Evolutionary conservation across 179 eudicot genomes (phyloP).

Genomic region (Kewa caespitosa): DNA sequence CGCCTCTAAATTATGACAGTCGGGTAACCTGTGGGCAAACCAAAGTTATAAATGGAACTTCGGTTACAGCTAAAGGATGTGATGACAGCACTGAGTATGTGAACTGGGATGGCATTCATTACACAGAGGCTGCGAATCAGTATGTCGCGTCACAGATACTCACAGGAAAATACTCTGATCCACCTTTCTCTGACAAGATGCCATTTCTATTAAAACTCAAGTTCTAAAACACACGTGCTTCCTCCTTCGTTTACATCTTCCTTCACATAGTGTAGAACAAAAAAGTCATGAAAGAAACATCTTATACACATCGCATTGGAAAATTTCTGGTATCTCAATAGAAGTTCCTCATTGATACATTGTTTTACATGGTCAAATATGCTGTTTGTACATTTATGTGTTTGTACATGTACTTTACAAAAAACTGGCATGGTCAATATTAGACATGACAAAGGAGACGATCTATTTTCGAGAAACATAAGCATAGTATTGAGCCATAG

Average conservation of each 20-base stretch:
- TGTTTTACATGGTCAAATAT: conserved; percentile 26
- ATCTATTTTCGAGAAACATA: conserved; percentile 76
- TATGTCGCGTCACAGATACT: conserved; percentile 78
- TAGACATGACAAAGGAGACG: not conserved
- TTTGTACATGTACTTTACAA: conserved; percentile 34
- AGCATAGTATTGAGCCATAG: conserved; percentile 99
- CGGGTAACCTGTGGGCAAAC: conserved; percentile 42
- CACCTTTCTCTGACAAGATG: conserved; percentile 79
- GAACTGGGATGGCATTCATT: conserved; percentile 92
- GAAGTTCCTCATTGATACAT: conserved; percentile 16
- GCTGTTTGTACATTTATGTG: conserved; percentile 19
- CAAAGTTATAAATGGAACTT: conserved; percentile 39
- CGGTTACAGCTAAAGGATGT: conserved; percentile 61
- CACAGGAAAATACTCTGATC: conserved; percentile 85
- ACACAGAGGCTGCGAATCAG: conserved; percentile 86
- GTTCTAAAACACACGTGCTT: conserved; percentile 35
- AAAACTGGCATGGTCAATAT: conserved; percentile 6
- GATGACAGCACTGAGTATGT: conserved; percentile 59
- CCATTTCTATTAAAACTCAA: conserved; percentile 75
- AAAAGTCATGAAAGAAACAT: not conserved
- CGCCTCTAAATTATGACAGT: conserved; percentile 44
- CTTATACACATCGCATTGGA: not conserved
- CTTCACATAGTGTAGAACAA: not conserved
- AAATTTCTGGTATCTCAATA: not conserved
- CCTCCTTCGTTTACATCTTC: not conserved